Base-by-base conservation (phyloP, 176 grass and related monocot genomes). In the Pontederia crassipes region DNA sequence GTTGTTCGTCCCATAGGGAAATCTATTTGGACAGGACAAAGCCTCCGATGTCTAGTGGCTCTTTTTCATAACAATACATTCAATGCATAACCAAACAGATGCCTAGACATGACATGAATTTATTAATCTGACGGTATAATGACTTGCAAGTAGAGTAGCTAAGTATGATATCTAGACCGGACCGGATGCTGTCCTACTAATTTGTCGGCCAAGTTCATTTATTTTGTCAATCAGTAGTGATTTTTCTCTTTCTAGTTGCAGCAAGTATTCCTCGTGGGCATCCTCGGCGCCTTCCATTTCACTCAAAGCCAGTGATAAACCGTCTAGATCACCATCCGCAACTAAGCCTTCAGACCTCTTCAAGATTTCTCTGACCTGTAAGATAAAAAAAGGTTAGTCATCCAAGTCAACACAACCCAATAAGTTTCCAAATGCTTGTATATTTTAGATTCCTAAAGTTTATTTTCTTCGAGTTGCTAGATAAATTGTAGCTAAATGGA, bases 201-300 rank as follows among this genome's bases (percentile, higher is more conserved):
- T 74, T 64, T 98, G 87, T 11, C 76, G 74, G 65, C 84, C 87
- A 55, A 98, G 81, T 71, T 98, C 79, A 0, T 54, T 70, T 35
- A 89, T 81, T 45, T 79, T 98, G 20, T 52, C 17, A 45, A 92
- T 28, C 57, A 98, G 15, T 35, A 57, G 12, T 18, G 65, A 53
- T 54, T 82, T 98, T 74, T 98, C 87, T 67, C 84, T 79, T 74
- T 97, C 87, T 5, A 92, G 87, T 65, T 78, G 70, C 4, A 81
- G 60, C 52, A 83, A 72, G 81, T 98, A 89, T 14, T 72, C 68
- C 11, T 83, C 77, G 74, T 92, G 93, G 58, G 78, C 74, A 28
- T 68, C 68, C 79, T 98, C 84, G 0, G 65, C 52, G 58, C 71
- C 62, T 73, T 98, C 93, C 18, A 89, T 72, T 81, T 92, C 93